Percentiles rank a stretch among this genome's conserved stretches.
These are phyloP conservation scores for Phaeotremella skinneri DNA, from an alignment of 768 basidiomycete genomes.

Conservation along the genomic window DNA sequence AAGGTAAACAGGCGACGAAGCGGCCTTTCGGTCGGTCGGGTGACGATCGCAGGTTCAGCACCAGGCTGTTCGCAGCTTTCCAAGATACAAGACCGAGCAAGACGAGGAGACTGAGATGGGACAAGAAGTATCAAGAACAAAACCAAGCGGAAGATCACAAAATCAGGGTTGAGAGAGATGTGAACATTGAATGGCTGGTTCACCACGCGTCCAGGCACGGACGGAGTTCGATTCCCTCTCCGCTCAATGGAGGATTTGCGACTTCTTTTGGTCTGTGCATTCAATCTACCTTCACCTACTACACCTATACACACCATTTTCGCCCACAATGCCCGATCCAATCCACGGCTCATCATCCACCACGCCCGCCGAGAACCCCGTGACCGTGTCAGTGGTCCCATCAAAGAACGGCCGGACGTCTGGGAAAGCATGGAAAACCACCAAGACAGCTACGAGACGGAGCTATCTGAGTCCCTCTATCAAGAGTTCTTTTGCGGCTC, in stretches of 20 bases:
- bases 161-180: no score
- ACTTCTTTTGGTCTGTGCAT: not conserved
- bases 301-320: not conserved
- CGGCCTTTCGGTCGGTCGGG: no score
- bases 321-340: not conserved
- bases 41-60: no score
- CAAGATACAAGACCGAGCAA: no score
- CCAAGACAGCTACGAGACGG: constrained; percentile 34
- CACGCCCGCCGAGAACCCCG: constrained; percentile 4
- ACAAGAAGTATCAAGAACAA: no score
- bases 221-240: no score
- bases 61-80: no score
- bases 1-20: no score
- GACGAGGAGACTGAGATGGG: no score
- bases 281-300: not conserved
- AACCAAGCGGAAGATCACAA: no score
- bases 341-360: constrained; percentile 21
- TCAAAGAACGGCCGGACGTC: constrained; percentile 32
- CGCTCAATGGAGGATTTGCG: not conserved
- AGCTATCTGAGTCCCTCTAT: constrained; percentile 37
- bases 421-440: constrained; percentile 40
- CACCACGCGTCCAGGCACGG: no score
- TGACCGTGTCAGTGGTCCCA: constrained; percentile 23
- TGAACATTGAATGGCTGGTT: no score
- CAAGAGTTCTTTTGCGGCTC: constrained; percentile 38